Conservation (phyloP, 441 rosid genomes). For the Corymbia calophylla region DNA sequence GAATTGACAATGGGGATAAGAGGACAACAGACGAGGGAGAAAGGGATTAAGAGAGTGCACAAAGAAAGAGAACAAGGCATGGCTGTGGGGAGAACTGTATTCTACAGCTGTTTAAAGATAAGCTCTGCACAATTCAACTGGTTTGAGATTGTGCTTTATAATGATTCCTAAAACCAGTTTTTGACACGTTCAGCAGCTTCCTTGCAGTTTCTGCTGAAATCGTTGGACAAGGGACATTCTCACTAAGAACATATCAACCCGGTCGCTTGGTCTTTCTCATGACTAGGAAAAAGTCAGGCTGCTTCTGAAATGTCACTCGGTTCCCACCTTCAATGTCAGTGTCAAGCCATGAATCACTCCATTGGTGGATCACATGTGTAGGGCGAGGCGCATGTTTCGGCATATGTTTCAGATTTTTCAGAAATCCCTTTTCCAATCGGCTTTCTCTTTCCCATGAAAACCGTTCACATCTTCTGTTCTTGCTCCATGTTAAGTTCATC, state of each 20-base stretch:
- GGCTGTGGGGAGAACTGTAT: not conserved
- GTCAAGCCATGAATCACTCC: too few species aligned
- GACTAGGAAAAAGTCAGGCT: too few species aligned
- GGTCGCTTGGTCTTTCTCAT: not conserved
- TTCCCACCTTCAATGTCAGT: too few species aligned
- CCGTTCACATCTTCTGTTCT: too few species aligned
- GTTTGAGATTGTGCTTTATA: not conserved
- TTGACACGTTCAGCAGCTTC: not conserved
- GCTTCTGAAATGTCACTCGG: not conserved
- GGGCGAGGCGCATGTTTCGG: too few species aligned
- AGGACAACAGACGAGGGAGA: not conserved
- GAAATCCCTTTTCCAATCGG: too few species aligned
- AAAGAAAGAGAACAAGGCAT: not conserved
- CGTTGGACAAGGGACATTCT: not conserved
- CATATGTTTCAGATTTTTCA: too few species aligned
- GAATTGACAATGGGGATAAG: not conserved
- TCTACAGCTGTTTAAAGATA: not conserved
- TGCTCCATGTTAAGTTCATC: too few species aligned
- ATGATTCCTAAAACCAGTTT: not conserved
- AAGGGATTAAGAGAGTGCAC: not conserved
- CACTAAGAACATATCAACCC: not conserved
- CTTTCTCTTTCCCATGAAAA: too few species aligned
- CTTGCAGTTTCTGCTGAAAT: not conserved
- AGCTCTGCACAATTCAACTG: not conserved
- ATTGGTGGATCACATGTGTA: too few species aligned